phyloP scores from a whole-genome alignment of 2,329 filamentous ascomycete species.

The Teratosphaeria zuluensis region DNA sequence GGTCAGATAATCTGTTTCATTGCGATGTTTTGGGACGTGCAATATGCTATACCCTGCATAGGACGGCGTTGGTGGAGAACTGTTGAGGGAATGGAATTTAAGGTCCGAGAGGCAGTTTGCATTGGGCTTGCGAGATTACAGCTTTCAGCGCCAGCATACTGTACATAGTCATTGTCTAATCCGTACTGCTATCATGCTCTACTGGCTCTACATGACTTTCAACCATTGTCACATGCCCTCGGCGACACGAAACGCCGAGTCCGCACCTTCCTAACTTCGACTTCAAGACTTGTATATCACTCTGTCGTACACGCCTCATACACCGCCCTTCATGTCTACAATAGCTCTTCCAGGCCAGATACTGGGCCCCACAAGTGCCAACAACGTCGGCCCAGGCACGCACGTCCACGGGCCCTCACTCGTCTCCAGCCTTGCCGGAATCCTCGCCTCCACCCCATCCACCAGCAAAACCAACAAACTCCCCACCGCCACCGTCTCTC shows the following conservation, averaged over 20 bases:
- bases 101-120: not conserved
- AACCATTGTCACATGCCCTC: not conserved
- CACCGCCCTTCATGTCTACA: not conserved
- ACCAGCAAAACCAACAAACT: constrained; percentile 44
- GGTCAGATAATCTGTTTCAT: not conserved
- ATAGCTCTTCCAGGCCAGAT: constrained; percentile 73
- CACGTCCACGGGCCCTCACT: constrained; percentile 68
- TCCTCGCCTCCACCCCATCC: constrained; percentile 31
- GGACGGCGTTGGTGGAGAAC: not conserved
- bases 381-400: constrained; percentile 69
- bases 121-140: not conserved
- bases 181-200: not conserved
- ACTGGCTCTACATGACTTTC: not conserved
- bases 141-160: not conserved
- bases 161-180: not conserved
- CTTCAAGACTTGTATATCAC: not conserved
- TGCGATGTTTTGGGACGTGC: not conserved
- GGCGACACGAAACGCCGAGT: not conserved
- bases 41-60: not conserved
- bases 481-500: constrained; percentile 30
- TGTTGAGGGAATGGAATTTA: not conserved
- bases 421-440: constrained; percentile 73
- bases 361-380: constrained; percentile 59
- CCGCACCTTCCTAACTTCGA: not conserved
- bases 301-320: not conserved